Base-by-base conservation (phyloP, 176 grass and related monocot species). In the Paspalum notatum region DNA sequence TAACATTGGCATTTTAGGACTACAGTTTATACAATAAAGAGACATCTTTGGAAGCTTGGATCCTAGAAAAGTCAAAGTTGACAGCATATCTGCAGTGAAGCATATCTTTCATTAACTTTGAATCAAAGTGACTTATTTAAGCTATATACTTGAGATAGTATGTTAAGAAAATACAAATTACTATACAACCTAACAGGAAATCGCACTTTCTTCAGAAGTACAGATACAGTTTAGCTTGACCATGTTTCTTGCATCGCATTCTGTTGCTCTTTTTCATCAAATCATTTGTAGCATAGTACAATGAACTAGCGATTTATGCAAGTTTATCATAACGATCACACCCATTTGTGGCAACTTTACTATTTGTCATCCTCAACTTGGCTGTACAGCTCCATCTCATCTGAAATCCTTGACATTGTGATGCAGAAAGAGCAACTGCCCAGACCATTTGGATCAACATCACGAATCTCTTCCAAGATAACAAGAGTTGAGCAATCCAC, bases 161-260 rank as follows among this genome's bases (percentile, higher is more conserved):
- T 47, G 13, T 68, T 18, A 21, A 17, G 46, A 48, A 52, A 76
- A 40, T 53, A 54, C 47, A 72, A 7, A n/a, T 7, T 56, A 51
- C 42, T 32, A 75, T 65, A 10, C 45, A 46, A 79, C 40, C 58
- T 51, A 63, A 63, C 45, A 63, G 11, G 12, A 47, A 22, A 17
- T 72, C 63, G 24, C 22, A 41, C 27, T 51, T 49, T 65, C 45
- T 14, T 78, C 41, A 85, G 56, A 79, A 72, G 46, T 74, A 49
- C 37, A 79, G 46, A 62, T 20, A 61, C 22, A 50, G 9, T 5
- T 12, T 76, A 16, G 8, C 45, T 27, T 43, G 26, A 43, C 12
- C 8, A 51, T 24, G 12, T 38, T 77, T 70, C 10, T 43, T n/a
- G 32, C 10, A 26, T 38, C 18, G 60, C 71, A 40, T 78, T 62